These are phyloP conservation scores for Xylaria palmicola DNA, from an alignment of 495 filamentous ascomycete species.

Conservation along the genomic window DNA sequence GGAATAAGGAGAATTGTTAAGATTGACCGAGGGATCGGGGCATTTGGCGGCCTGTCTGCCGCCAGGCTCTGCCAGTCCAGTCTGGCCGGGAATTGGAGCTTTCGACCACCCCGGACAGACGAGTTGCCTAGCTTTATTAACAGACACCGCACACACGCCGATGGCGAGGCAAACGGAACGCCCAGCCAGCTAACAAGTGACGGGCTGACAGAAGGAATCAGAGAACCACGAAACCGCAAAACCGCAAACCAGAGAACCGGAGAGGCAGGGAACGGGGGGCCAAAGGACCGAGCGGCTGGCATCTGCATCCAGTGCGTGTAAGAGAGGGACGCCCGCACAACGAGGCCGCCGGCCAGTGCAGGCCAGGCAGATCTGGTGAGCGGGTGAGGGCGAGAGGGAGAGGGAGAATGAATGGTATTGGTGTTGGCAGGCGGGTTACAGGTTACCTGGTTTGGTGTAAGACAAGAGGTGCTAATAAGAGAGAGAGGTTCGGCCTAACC, in stretches of 20 bases:
- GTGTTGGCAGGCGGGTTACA: too few relatives aligned
- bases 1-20: slow-evolving; percentile 25
- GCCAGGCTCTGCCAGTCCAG: slow-evolving; percentile 2
- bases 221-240: not conserved
- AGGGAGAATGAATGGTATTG: slow-evolving; percentile 4
- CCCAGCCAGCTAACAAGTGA: too few relatives aligned
- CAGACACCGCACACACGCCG: slow-evolving; percentile 2
- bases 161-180: not conserved
- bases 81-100: slow-evolving; percentile 10
- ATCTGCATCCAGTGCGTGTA: not conserved
- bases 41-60: not conserved
- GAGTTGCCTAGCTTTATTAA: too few relatives aligned
- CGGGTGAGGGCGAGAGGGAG: too few relatives aligned
- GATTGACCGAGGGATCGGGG: slow-evolving; percentile 17
- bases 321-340: slow-evolving; percentile 4
- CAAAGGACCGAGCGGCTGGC: not conserved
- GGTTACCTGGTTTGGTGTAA: too few relatives aligned
- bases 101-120: too few relatives aligned
- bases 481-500: slow-evolving; percentile 7
- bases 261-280: not conserved
- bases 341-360: slow-evolving; percentile 8
- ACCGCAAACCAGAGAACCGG: not conserved
- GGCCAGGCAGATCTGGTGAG: too few relatives aligned
- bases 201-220: too few relatives aligned
- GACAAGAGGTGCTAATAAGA: not conserved